Base-by-base conservation (phyloP, 2,329 filamentous ascomycete genomes). In the Aschersonia sp. region DNA sequence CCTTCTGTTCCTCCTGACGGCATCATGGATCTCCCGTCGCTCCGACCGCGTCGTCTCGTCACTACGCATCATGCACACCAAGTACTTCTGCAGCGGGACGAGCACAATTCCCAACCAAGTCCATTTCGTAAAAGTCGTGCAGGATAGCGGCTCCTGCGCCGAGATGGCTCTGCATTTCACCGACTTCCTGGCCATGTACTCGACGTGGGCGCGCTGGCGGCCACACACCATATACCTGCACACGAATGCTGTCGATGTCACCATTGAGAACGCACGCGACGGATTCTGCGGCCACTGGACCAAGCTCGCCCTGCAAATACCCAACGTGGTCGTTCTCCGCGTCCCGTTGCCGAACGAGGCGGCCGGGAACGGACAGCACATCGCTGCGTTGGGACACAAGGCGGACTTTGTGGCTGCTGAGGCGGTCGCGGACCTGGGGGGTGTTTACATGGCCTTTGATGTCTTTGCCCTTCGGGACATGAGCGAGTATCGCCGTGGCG, bases 241-340 rank as follows among this genome's bases (percentile, higher is more conserved):
- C 47, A 48, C 47, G 6, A 45, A 48, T 30, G 47, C 47, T 3
- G 35, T 45, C 6, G 29, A 32, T 5, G 43, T n/a, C 9, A 43
- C 44, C 12, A n/a, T 48, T 5, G 5, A 10, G 6, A 38, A 30
- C 30, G 47, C 47, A 3, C 32, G 49, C 6, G 31, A 38, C 4
- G 52, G 50, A 3, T 30, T 44, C 3, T 40, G 45, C 5, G 53
- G 53, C 29, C 56, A 54, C 43, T 62, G 58, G 59, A 52, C 49
- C 5, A 44, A 46, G 41, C 52, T 52, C n/a, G 45, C 61, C 29
- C 52, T 61, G 46, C 47, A 47, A 3, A 41, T 59, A 1, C 56
- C 57, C 5, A 44, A 44, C 6, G 28, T 61, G 2, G 48, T 35
- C 2, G 43, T 59, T 41, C 53, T 55, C 20, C 59, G 79, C 73